These are phyloP conservation scores for Boletus eberwhitei DNA, from an alignment of 768 basidiomycete species.

Conservation along the genomic window DNA sequence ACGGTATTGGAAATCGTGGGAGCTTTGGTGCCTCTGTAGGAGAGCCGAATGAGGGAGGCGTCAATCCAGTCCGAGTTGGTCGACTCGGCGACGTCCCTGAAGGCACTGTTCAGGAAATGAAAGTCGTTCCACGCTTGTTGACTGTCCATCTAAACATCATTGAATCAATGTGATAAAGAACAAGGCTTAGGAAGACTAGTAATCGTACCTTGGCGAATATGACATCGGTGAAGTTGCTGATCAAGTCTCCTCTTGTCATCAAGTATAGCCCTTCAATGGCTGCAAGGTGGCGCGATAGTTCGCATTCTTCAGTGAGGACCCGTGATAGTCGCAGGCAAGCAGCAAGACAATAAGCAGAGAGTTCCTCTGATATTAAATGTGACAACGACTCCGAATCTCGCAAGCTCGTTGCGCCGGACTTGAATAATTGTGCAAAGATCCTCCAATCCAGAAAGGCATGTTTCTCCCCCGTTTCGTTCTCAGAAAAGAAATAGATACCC, in stretches of 20 bases:
- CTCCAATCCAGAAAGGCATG: conserved; percentile 37
- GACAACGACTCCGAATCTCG: conserved; percentile 63
- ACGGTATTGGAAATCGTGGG: conserved; percentile 51
- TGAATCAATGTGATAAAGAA: neutral
- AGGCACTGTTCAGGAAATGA: conserved; percentile 79
- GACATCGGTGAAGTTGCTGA: conserved; percentile 71
- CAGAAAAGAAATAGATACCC: conserved; percentile 20
- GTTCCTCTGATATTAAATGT: conserved; percentile 56
- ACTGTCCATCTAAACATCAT: conserved; percentile 60
- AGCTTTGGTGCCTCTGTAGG: conserved; percentile 53
- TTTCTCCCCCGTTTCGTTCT: conserved; percentile 19
- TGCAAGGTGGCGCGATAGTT: conserved; percentile 55
- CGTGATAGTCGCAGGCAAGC: conserved; percentile 51
- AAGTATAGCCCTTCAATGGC: conserved; percentile 69
- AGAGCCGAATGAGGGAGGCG: conserved; percentile 66
- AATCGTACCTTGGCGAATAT: conserved; percentile 65
- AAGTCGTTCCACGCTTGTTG: conserved; percentile 74
- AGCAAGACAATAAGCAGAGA: conserved; percentile 53
- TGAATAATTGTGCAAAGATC: conserved; percentile 41
- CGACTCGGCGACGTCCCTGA: conserved; percentile 61
- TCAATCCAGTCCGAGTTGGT: conserved; percentile 57
- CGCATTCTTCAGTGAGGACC: conserved; percentile 66
- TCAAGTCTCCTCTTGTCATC: conserved; percentile 74
- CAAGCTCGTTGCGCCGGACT: conserved; percentile 28
- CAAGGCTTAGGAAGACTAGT: neutral